Evolutionary conservation across 2,329 filamentous ascomycete genomes (phyloP), one percentile per base, ranked within the genome.

Genomic region (Lasiodiplodia gonubiensis): DNA sequence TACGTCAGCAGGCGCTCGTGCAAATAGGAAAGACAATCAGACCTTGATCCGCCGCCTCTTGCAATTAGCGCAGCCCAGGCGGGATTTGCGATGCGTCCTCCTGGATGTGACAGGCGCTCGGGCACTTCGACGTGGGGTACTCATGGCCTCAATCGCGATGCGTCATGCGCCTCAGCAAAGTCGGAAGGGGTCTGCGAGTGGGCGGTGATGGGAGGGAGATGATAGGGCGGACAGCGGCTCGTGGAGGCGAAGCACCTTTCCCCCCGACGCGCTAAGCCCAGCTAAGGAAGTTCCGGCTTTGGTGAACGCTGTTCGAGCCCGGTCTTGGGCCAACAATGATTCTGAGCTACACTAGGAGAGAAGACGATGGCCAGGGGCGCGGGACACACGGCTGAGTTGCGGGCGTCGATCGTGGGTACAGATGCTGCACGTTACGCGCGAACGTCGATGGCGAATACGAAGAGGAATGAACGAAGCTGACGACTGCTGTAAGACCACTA

Each of bases 41-140:
- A 67, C 64, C 64, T 66, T 66, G 37, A 66, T 59, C 46, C 51
- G 39, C 14, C 61, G 61, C 30, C 49, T 53, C 33, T 65, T 65
- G 61, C 61, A 65, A 14, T 65, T 65, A n/a, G 61, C 61, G 35
- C 61, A 65, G 14, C 61, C 61, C 27, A 51, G 18, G 3, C 61
- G 64, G 2, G 53, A 55, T 35, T 66, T 66, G 25, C 64, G 64
- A 4, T 66, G 64, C 4, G 52, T 57, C 37, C 64, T 25, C 11
- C 64, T 42, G 48, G 64, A 59, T 7, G 61, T 23, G 23, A n/a
- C 42, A 6, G 46, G 7, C 16, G 39, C n/a, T 5, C 59, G 59
- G 27, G n/a, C 27, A 14, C 3, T 12, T 8, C 35, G 37, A 12
- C 59, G 46, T 27, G 59, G 16, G 11, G 46, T 16, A 16, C 25